These are phyloP conservation scores for Xylariaceae sp. DNA, from an alignment of 2,329 filamentous ascomycete genomes.

Conservation along the genomic window DNA sequence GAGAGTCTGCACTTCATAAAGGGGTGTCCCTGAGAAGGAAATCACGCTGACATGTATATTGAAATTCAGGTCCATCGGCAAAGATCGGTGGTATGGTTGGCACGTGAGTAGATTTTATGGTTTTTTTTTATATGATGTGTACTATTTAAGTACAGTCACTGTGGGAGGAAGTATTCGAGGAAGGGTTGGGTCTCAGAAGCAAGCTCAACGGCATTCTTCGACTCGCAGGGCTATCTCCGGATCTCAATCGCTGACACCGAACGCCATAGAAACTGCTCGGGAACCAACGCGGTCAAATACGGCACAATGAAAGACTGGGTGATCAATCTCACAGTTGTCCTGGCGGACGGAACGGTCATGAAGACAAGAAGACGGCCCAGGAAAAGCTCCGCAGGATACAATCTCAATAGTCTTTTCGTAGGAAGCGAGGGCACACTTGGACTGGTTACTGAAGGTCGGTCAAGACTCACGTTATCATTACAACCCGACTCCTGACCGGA, in stretches of 20 bases:
- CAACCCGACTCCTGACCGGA: background rate
- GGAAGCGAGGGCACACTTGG: conserved; percentile 80
- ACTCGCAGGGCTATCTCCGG: too few species aligned
- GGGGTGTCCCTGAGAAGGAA: too few species aligned
- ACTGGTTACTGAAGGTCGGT: conserved; percentile 66
- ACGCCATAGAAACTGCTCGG: conserved; percentile 53
- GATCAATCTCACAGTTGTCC: conserved; percentile 74
- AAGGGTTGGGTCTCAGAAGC: too few species aligned
- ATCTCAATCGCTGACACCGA: too few species aligned
- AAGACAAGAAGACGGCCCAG: conserved; percentile 74
- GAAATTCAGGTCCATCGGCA: conserved; percentile 50
- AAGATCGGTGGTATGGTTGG: conserved; percentile 82
- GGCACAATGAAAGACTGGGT: conserved; percentile 89
- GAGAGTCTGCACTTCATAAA: too few species aligned
- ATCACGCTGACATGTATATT: too few species aligned
- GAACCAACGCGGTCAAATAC: conserved; percentile 76
- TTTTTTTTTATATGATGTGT: too few species aligned
- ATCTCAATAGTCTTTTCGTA: conserved; percentile 74
- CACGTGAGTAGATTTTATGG: conserved; percentile 38
- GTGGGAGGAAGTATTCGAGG: too few species aligned
- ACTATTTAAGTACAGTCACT: too few species aligned
- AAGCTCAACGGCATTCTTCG: too few species aligned
- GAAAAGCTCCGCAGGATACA: conserved; percentile 80
- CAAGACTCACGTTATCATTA: background rate
- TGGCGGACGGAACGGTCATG: conserved; percentile 73